These are phyloP conservation scores for Microsporum ferrugineum DNA, from an alignment of 2,329 filamentous ascomycete species.

Conservation along the genomic window DNA sequence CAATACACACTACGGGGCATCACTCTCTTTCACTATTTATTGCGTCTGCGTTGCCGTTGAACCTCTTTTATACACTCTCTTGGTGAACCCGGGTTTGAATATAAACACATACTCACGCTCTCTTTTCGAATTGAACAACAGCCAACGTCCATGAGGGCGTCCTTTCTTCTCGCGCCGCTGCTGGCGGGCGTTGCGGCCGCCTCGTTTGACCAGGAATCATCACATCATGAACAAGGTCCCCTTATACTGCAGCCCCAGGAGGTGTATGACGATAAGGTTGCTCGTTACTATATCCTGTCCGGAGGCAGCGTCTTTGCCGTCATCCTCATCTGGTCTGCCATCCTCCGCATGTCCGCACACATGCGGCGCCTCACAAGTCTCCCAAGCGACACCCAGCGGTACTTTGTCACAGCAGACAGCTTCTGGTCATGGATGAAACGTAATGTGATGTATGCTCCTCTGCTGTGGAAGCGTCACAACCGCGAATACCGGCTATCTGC, in stretches of 20 bases:
- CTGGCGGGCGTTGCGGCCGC: neutral
- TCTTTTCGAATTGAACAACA: neutral
- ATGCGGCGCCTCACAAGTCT: constrained; percentile 64
- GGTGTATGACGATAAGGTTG: constrained; percentile 44
- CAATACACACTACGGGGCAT: neutral
- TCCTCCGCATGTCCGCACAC: constrained; percentile 52
- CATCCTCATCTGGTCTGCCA: constrained; percentile 56
- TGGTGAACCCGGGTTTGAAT: too few relatives aligned
- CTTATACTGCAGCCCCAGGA: neutral
- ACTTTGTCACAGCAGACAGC: constrained; percentile 52
- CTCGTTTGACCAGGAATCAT: neutral
- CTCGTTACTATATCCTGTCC: constrained; percentile 51
- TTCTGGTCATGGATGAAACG: constrained; percentile 58
- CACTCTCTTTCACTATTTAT: neutral
- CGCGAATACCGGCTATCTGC: constrained; percentile 35
- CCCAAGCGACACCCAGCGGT: constrained; percentile 66
- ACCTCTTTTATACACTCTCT: neutral
- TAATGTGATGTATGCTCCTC: constrained; percentile 45
- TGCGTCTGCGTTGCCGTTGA: neutral
- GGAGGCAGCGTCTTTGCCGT: constrained; percentile 52
- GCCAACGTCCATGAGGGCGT: neutral
- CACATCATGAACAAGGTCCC: neutral
- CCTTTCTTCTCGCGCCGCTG: neutral
- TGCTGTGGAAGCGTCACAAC: constrained; percentile 36
- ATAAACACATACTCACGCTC: too few relatives aligned